Evolutionary conservation across 164 flowering plant species (phyloP), one percentile per base, ranked within the genome.

Genomic region (Buxus sempervirens): DNA sequence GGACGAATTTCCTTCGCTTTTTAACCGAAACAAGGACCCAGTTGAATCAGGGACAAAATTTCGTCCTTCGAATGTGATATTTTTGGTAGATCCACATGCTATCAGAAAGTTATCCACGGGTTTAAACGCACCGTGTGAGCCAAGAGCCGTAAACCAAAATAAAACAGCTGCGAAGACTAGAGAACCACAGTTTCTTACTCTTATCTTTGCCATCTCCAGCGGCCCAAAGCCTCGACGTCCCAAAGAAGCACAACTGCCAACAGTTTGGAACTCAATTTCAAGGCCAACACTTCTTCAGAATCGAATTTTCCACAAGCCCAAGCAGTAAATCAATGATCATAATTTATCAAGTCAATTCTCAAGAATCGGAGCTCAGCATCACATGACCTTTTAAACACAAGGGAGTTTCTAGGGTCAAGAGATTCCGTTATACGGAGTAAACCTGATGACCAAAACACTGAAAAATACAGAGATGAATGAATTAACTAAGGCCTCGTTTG

Each of bases 51-150:
- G 51, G 1, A 45, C 51, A 45, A 45, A 45, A 10, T 6, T 45
- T 45, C 51, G 51, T 5, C 51, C 51, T 45, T 45, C 10, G 51
- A 45, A 45, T 10, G 51, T 45, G 51, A 45, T 15, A 45, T 45
- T 45, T 45, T 45, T 10, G 5, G 51, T 5, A 45, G 51, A 45
- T 10, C 51, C 51, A 45, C 51, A 45, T 10, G 51, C 51, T 10
- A 45, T 45, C 51, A 45, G 12, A 15, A 10, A 45, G 51, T 45
- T 10, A 45, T 45, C 51, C 1, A 45, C 51, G 12, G 51, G 79
- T 8, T 3, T 32, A 41, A 68, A 79, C 27, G 65, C 66, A 62
- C 71, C 70, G 58, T 24, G 27, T 23, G 73, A 67, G 53, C 53
- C 63, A 54, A 49, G 24, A 51, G 64, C n/a, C 49, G 56, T 63